These are phyloP conservation scores for Datisca glomerata DNA, from an alignment of 306 rosid species.

Conservation along the genomic window DNA sequence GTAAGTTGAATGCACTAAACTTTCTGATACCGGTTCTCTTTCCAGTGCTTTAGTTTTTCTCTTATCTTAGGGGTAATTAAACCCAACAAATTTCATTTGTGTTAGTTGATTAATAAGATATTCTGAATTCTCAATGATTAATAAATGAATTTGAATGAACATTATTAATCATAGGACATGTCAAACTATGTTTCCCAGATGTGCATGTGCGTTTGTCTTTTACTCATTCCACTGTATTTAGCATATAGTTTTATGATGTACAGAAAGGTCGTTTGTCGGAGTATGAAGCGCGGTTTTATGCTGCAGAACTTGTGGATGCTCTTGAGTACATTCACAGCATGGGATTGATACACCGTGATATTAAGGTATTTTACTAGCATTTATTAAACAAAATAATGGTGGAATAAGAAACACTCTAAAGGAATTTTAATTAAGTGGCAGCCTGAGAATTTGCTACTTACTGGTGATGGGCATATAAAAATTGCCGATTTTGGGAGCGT, in stretches of 20 bases:
- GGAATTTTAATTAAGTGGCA: slow-evolving; percentile 26
- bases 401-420: slow-evolving; percentile 10
- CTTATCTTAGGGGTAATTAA: too few species aligned
- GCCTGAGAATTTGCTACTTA: slow-evolving; percentile 97
- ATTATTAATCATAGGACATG: too few species aligned
- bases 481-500: slow-evolving; percentile 99
- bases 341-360: slow-evolving; percentile 98
- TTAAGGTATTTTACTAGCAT: slow-evolving; percentile 50
- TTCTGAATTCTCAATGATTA: too few species aligned
- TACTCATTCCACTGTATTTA: neutral
- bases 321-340: slow-evolving; percentile 88
- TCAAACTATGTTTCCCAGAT: too few species aligned
- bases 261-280: slow-evolving; percentile 88
- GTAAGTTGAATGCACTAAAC: slow-evolving; percentile 35
- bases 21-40: too few species aligned
- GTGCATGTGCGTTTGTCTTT: too few species aligned
- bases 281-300: slow-evolving; percentile 85
- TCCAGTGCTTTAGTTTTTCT: too few species aligned
- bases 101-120: too few species aligned
- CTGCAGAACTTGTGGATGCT: slow-evolving; percentile 96
- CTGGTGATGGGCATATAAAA: slow-evolving; percentile 84
- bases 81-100: too few species aligned
- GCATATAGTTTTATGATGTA: too few species aligned
- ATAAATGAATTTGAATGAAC: too few species aligned
- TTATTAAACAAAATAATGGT: slow-evolving; percentile 11